These are phyloP conservation scores for Saturnispora halmiae DNA, from an alignment of 805 yeast species.

Conservation along the genomic window DNA sequence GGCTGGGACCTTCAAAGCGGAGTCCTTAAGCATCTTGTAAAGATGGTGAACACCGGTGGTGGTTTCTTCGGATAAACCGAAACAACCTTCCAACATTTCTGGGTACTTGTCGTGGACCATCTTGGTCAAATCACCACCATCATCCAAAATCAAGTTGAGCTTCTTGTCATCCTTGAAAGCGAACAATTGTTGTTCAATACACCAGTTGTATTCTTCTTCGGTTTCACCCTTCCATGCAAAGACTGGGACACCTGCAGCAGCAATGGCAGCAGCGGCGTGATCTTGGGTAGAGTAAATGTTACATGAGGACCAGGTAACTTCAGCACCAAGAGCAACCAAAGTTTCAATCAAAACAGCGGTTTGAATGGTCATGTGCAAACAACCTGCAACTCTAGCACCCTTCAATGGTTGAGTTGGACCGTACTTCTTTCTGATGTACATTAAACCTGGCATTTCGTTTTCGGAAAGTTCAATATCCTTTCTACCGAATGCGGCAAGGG, in stretches of 20 bases:
- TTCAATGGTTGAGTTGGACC: conserved; percentile 89
- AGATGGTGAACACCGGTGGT: conserved; percentile 99
- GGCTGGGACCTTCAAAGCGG: conserved; percentile 92
- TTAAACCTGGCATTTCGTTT: conserved; percentile 99
- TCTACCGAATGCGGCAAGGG: conserved; percentile 99
- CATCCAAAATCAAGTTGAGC: conserved; percentile 95
- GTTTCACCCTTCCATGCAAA: conserved; percentile 99
- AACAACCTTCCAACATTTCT: conserved; percentile 91
- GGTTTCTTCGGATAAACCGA: conserved; percentile 97
- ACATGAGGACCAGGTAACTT: conserved; percentile 99
- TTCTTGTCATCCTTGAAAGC: conserved; percentile 94
- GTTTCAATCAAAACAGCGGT: conserved; percentile 99
- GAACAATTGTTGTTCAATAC: conserved; percentile 97
- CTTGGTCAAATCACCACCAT: conserved; percentile 98
- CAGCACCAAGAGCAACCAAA: conserved; percentile 95
- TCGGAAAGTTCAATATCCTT: conserved; percentile 98
- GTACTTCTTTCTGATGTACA: conserved; percentile 92
- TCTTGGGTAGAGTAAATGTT: conserved; percentile 99
- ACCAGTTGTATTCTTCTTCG: conserved; percentile 98
- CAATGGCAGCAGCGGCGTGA: conserved; percentile 99
- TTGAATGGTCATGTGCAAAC: conserved; percentile 99
- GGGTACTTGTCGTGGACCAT: conserved; percentile 97
- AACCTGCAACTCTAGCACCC: conserved; percentile 98
- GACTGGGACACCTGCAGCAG: conserved; percentile 98
- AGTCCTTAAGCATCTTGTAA: conserved; percentile 90